Conservation (phyloP, 2,329 filamentous ascomycete genomes). For the Pseudopyricularia cyperi region DNA sequence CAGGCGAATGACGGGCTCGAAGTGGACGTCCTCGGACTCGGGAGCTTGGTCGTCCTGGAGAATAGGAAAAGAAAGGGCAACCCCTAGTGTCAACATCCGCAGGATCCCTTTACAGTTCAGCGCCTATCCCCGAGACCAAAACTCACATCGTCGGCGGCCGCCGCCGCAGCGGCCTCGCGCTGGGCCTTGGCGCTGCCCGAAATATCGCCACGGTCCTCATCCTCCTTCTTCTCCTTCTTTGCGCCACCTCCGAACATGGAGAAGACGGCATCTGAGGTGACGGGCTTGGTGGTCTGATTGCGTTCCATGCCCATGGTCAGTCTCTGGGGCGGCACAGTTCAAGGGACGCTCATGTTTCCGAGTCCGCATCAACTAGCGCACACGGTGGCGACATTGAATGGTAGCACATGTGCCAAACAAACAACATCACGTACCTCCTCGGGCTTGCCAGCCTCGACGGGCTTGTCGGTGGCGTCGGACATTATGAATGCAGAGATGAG, state of each 20-base stretch:
- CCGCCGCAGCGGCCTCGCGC: constrained; percentile 47
- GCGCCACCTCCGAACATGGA: constrained; percentile 97
- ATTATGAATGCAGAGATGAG: constrained; percentile 10
- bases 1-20: constrained; percentile 90
- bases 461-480: constrained; percentile 21
- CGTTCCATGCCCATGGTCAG: not conserved
- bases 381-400: too few relatives aligned
- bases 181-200: constrained; percentile 81
- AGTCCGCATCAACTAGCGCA: not conserved
- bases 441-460: constrained; percentile 11
- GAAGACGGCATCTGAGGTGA: constrained; percentile 61
- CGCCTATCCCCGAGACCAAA: not conserved
- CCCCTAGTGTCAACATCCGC: not conserved
- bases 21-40: constrained; percentile 88
- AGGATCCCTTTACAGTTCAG: not conserved
- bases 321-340: not conserved
- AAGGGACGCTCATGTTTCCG: not conserved
- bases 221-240: constrained; percentile 86
- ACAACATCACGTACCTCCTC: not conserved
- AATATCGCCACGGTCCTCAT: constrained; percentile 72
- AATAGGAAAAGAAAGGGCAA: too few relatives aligned
- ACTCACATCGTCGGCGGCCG: constrained; percentile 31
- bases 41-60: constrained; percentile 61
- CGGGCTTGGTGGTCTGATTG: constrained; percentile 20
- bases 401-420: too few relatives aligned